These are phyloP conservation scores for Plasmodium vivax DNA, from an alignment of 169 alveolate species.

Conservation along the genomic window DNA sequence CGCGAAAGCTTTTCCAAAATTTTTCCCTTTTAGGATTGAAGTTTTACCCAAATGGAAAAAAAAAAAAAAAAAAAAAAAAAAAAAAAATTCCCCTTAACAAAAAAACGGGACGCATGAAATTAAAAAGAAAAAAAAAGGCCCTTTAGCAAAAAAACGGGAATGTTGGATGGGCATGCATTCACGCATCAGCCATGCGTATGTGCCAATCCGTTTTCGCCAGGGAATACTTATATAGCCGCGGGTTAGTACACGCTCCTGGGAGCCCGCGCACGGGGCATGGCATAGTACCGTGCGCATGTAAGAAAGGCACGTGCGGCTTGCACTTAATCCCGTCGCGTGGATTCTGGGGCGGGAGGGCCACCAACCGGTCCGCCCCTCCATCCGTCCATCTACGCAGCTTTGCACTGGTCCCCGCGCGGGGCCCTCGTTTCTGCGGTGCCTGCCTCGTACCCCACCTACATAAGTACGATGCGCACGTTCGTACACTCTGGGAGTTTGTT, in stretches of 20 bases:
- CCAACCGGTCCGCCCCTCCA: background rate
- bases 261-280: background rate
- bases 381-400: background rate
- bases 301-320: background rate
- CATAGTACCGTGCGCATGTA: background rate
- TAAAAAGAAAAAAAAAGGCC: background rate
- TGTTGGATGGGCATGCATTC: background rate
- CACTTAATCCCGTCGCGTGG: background rate
- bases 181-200: background rate
- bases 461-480: background rate
- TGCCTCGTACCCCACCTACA: background rate
- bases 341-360: background rate
- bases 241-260: background rate
- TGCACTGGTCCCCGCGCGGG: background rate
- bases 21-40: background rate
- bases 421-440: background rate
- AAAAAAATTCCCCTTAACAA: background rate
- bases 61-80: background rate
- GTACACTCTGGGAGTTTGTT: background rate
- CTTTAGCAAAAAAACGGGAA: constrained; percentile 30
- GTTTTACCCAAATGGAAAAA: background rate
- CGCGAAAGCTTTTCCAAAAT: background rate
- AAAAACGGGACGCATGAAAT: background rate
- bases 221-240: background rate
- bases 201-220: background rate